Conservation (phyloP, 495 filamentous ascomycete genomes). For the Penicillium pancosmium region DNA sequence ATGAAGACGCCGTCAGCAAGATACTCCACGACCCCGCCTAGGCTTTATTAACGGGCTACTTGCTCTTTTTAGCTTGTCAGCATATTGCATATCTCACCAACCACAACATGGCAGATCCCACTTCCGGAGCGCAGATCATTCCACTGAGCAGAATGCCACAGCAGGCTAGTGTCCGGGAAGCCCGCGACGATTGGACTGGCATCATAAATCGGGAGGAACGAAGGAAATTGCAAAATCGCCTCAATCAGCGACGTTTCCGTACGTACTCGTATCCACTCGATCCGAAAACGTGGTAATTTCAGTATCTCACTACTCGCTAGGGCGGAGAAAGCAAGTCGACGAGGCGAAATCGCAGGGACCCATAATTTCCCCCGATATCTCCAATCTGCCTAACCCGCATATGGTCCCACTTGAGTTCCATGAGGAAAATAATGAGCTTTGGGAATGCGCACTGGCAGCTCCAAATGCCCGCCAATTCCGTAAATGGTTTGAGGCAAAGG, state of each 20-base stretch:
- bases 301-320: conserved; percentile 2
- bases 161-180: conserved; percentile 11
- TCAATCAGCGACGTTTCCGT: conserved; percentile 25
- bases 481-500: conserved; percentile 10
- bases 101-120: conserved; percentile 3
- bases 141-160: conserved; percentile 17
- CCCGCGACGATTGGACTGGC: conserved; percentile 27
- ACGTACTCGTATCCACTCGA: not conserved
- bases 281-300: too few relatives aligned
- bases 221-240: conserved; percentile 24
- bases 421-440: not conserved
- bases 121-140: conserved; percentile 10
- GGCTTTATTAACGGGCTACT: conserved; percentile 9
- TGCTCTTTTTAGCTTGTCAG: not conserved
- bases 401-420: not conserved
- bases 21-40: not conserved
- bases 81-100: conserved; percentile 4
- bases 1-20: not conserved
- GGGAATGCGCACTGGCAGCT: conserved; percentile 12
- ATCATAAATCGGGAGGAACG: conserved; percentile 17
- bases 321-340: not conserved
- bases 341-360: not conserved
- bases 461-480: not conserved
- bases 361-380: not conserved
- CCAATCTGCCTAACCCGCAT: not conserved